A percentile compares a stretch with the other conserved stretches of the same genome.
phyloP scores from a whole-genome alignment of 1,139 yeast species.

The Blastobotrys serpentis region DNA sequence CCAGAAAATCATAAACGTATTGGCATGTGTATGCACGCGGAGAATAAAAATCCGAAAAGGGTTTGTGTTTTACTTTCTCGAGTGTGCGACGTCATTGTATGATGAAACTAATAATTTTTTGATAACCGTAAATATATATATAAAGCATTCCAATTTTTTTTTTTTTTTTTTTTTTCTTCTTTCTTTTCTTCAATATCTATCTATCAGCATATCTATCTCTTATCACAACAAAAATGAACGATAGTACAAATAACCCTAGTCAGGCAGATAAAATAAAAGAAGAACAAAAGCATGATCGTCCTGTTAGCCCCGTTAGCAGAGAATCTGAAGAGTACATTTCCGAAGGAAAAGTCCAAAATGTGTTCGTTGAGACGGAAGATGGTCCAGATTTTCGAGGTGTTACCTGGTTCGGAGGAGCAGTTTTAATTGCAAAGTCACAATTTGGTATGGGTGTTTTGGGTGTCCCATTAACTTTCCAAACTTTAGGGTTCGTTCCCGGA shows the following conservation, averaged over 20 bases:
- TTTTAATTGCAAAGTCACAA: conserved; percentile 16
- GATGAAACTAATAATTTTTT: background rate
- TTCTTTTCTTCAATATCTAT: background rate
- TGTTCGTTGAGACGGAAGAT: conserved; percentile 10
- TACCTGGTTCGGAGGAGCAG: conserved; percentile 17
- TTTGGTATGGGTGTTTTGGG: conserved; percentile 19
- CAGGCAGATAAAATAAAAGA: background rate
- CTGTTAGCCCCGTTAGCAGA: background rate
- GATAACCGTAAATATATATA: too few relatives aligned
- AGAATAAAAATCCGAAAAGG: too few relatives aligned
- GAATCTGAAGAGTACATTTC: background rate
- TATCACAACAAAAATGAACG: background rate
- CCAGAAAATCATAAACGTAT: background rate
- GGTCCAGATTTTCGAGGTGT: conserved; percentile 20
- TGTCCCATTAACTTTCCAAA: conserved; percentile 15
- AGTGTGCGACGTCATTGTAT: too few relatives aligned
- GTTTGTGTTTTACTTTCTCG: too few relatives aligned
- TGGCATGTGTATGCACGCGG: too few relatives aligned
- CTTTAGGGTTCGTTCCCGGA: conserved; percentile 18
- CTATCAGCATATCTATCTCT: background rate
- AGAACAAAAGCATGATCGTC: background rate
- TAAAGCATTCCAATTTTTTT: too few relatives aligned
- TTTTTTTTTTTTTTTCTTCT: background rate
- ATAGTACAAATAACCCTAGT: too few relatives aligned
- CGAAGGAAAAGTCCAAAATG: conserved; percentile 7